Conservation (phyloP, 768 basidiomycete genomes). For the Psilocybe cyanescens region DNA sequence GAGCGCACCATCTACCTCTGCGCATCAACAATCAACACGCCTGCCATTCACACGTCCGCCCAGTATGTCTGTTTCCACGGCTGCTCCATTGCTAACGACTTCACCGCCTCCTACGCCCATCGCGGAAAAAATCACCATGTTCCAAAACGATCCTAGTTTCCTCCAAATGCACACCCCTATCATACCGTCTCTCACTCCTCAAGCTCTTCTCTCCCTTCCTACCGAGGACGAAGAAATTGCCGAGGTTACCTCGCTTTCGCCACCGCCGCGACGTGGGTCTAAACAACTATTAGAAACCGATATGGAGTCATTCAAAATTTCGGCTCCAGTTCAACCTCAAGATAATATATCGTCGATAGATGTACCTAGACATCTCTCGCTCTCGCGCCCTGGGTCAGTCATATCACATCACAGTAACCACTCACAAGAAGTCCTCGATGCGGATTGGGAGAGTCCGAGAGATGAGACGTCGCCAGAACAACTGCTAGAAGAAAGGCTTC, state of each 20-base stretch:
- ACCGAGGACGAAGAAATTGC: constrained; percentile 24
- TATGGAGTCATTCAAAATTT: constrained; percentile 18
- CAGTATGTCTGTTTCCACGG: constrained; percentile 7
- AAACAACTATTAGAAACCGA: constrained; percentile 46
- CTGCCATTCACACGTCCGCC: constrained; percentile 28
- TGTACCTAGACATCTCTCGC: constrained; percentile 32
- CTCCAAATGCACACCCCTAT: constrained; percentile 55
- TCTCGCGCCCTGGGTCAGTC: constrained; percentile 54
- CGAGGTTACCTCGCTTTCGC: constrained; percentile 51
- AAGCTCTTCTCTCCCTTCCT: constrained; percentile 20
- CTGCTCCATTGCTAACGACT: constrained; percentile 3
- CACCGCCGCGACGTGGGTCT: constrained; percentile 66
- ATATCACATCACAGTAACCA: constrained; percentile 40
- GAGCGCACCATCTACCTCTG: constrained; percentile 55
- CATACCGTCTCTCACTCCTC: constrained; percentile 36
- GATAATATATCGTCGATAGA: constrained; percentile 13
- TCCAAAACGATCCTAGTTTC: constrained; percentile 63
- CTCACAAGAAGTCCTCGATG: constrained; percentile 14
- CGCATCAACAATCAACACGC: constrained; percentile 24
- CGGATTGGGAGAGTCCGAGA: constrained; percentile 19
- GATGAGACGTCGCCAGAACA: constrained; percentile 17
- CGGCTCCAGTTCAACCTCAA: background rate
- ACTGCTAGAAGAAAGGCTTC: constrained; percentile 28
- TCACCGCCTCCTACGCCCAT: constrained; percentile 51
- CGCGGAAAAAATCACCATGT: constrained; percentile 61